Evolutionary conservation across 192 early-diverging fungal species (phyloP), one percentile per base, ranked within the genome.

Genomic region (Backusella psychrophila): DNA sequence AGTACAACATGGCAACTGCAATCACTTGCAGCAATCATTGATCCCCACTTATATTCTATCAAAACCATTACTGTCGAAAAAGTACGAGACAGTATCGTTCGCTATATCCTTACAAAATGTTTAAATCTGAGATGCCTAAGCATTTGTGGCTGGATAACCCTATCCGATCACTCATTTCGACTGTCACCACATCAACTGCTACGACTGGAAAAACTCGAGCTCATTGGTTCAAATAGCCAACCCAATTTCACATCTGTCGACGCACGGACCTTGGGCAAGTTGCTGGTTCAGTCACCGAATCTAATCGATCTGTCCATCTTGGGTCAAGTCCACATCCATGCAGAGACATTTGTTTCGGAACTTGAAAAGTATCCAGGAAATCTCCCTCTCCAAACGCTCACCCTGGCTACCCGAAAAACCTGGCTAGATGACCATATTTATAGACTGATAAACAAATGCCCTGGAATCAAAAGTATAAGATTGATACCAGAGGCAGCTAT

Each of bases 101-200:
- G 69, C 1, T 78, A 68, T 33, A 73, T 78, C n/a, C 23, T 78
- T 7, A 44, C 15, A 5, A 29, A 23, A 39, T 78, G 77, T 6
- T 15, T 17, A 29, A 68, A 78, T 56, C 21, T 78, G 1, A 59
- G 31, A n/a, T 34, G 44, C 2, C 38, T 78, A 3, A 66, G 59
- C 3, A 65, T 78, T 14, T 31, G 33, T 26, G 77, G 77, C 31
- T 78, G 77, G 77, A 31, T 42, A 4, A 78, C 77, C 3, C 36
- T 78, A 34, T 73, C 77, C 3, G 35, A 73, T 31, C 77, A 78
- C 9, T 63, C 71, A 21, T n/a, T 74, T 17, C 29, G 53, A 26
- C 9, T 71, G 33, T 11, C 21, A 6, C 17, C 70, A 31, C 15
- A 41, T 4, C 39, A 44, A 31, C 15, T 39, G 6, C 7, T 71